These are phyloP conservation scores for Coemansia sp. DNA, from an alignment of 192 early-diverging fungal species.

Conservation along the genomic window DNA sequence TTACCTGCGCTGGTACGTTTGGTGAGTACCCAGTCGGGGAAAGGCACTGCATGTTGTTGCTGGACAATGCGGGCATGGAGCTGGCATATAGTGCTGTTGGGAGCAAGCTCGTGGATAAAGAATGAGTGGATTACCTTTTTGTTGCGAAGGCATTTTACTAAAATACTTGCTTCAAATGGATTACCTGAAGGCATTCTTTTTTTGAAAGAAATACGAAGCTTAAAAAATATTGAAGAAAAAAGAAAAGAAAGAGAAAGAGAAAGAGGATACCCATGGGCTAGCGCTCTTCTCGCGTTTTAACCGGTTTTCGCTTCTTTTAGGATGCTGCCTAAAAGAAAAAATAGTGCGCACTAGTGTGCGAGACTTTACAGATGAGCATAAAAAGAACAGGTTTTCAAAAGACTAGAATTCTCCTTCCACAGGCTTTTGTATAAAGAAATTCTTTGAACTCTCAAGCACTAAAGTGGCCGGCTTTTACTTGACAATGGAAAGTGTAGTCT, in stretches of 20 bases:
- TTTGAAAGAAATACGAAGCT: neutral
- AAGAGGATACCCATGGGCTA: no score
- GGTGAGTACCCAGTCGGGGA: constrained; percentile 19
- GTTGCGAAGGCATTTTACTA: constrained; percentile 14
- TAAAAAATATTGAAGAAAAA: neutral
- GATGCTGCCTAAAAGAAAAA: neutral
- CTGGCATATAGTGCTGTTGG: constrained; percentile 27
- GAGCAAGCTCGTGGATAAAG: constrained; percentile 36
- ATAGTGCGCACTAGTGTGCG: neutral
- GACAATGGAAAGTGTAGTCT: neutral
- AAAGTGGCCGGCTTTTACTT: neutral
- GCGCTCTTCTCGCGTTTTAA: no score
- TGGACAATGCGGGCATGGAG: constrained; percentile 14
- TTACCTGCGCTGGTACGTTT: neutral
- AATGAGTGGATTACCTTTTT: constrained; percentile 19
- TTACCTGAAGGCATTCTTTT: constrained; percentile 17
- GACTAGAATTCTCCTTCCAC: no score
- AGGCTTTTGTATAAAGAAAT: no score
- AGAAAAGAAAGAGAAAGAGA: neutral
- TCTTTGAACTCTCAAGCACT: neutral
- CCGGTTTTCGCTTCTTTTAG: neutral
- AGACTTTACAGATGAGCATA: neutral
- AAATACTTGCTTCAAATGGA: constrained; percentile 34
- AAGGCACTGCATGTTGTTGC: neutral
- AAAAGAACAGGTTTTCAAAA: no score